phyloP scores from a whole-genome alignment of 176 grass and related monocot genomes.

The Alopecurus myosuroides region DNA sequence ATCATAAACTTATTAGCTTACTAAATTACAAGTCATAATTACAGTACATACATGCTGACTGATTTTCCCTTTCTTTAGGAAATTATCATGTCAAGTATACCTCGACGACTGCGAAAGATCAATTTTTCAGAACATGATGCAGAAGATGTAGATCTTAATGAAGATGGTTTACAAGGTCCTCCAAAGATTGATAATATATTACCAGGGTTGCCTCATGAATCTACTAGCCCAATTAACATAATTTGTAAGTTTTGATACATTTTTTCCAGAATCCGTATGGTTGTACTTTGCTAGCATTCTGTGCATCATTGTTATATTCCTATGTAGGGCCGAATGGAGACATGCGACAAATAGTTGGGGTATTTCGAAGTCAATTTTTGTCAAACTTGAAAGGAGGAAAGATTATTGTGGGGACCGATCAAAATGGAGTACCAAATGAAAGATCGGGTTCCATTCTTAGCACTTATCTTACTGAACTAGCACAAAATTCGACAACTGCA shows the following conservation, averaged over 20 bases:
- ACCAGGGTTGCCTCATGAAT: not conserved
- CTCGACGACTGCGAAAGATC: not conserved
- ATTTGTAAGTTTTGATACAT: not conserved
- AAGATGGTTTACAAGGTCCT: not conserved
- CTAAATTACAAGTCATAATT: too few relatives aligned
- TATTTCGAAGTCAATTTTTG: not conserved
- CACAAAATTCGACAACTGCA: constrained; percentile 4
- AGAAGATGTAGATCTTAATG: not conserved
- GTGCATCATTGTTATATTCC: not conserved
- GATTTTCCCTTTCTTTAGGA: not conserved
- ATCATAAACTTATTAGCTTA: too few relatives aligned
- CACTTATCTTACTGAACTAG: not conserved
- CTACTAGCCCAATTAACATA: not conserved
- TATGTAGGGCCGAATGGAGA: not conserved
- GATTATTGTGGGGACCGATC: not conserved
- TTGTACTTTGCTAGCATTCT: not conserved
- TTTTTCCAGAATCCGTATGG: not conserved
- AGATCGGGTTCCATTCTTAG: not conserved
- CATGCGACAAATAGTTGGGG: not conserved
- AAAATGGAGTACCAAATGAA: not conserved
- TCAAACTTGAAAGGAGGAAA: not conserved
- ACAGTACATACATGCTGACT: not conserved
- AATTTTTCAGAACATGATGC: not conserved
- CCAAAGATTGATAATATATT: not conserved
- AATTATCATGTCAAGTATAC: not conserved